Percentiles rank a stretch among this genome's conserved stretches.
These are phyloP conservation scores for Maudiozyma saulgeensis DNA, from an alignment of 805 yeast genomes.

Conservation along the genomic window DNA sequence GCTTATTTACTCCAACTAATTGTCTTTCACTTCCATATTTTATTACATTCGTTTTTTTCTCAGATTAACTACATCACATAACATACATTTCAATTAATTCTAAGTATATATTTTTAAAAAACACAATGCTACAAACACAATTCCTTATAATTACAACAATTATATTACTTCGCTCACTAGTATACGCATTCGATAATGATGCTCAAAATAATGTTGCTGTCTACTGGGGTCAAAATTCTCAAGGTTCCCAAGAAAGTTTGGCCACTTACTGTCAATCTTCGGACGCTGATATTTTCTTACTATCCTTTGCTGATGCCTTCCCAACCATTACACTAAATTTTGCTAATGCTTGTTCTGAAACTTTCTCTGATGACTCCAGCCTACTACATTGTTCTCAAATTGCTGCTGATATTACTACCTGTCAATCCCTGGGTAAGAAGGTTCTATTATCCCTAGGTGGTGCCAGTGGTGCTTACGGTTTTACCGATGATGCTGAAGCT, in stretches of 20 bases:
- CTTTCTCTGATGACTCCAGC: conserved; percentile 28
- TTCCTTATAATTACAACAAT: conserved; percentile 10
- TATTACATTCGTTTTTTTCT: too few species aligned
- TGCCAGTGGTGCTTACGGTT: conserved; percentile 73
- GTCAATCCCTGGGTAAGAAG: conserved; percentile 73
- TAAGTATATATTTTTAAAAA: neutral
- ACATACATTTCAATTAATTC: too few species aligned
- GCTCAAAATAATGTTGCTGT: conserved; percentile 56
- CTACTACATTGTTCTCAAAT: conserved; percentile 43
- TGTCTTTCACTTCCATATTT: too few species aligned
- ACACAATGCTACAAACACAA: neutral
- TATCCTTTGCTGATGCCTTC: conserved; percentile 62
- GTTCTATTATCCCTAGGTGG: conserved; percentile 72
- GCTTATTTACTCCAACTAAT: too few species aligned
- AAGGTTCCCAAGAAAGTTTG: conserved; percentile 41
- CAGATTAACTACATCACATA: too few species aligned
- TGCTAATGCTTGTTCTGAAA: conserved; percentile 41
- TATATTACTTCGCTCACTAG: conserved; percentile 5
- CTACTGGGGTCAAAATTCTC: conserved; percentile 86
- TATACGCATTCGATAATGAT: conserved; percentile 27
- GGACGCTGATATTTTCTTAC: conserved; percentile 59
- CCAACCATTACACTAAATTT: conserved; percentile 47
- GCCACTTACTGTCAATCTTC: conserved; percentile 56
- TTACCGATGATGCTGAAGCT: conserved; percentile 67
- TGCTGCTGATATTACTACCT: conserved; percentile 59